Base-by-base conservation (phyloP, 805 yeast genomes). In the Yarrowia sp. region DNA sequence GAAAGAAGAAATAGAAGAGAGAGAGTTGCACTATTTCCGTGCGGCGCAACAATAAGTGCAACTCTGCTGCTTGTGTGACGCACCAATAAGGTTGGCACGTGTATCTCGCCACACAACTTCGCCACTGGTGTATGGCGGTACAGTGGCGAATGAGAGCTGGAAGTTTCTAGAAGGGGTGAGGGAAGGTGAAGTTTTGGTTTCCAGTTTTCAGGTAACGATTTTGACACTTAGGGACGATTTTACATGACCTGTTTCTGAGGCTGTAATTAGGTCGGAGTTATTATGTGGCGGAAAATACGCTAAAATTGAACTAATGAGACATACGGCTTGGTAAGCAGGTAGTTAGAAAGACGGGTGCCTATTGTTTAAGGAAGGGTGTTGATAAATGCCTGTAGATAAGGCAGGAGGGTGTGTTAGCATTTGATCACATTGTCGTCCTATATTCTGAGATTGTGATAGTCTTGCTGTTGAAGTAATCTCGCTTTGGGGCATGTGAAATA, bases 1-100 rank as follows among this genome's bases (percentile, higher is more conserved):
- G 63, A 35, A 61, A 42, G 50, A 16, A 70, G 71, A 42, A 70
- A 66, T 45, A 35, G 61, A 12, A 67, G 61, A 12, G 55, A 40
- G 58, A 35, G n/a, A 36, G 38, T n/a, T 35, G 3, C 38, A 15
- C 56, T 53, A 38, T 41, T 41, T 22, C 32, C 11, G 63, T 56
- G 63, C 63, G 63, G 63, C 63, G 63, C 8, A 32, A 10, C 4
- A 56, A 41, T 56, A 2, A 22, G 38, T 10, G 48, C 48, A 8
- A 22, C 59, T 8, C 32, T 40, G 59, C 59, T 53, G 59, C 59
- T 40, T 53, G 16, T 53, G 16, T 19, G 36, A 53, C 45, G 59
- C 63, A 56, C 63, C 7, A 12, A 26, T 42, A 26, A 41, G 40
- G 35, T 56, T 56, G n/a, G 48, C 63, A 56, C 63, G 63, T 56